Base-by-base conservation (phyloP, 2,329 filamentous ascomycete species). In the Monilinia aucupariae region DNA sequence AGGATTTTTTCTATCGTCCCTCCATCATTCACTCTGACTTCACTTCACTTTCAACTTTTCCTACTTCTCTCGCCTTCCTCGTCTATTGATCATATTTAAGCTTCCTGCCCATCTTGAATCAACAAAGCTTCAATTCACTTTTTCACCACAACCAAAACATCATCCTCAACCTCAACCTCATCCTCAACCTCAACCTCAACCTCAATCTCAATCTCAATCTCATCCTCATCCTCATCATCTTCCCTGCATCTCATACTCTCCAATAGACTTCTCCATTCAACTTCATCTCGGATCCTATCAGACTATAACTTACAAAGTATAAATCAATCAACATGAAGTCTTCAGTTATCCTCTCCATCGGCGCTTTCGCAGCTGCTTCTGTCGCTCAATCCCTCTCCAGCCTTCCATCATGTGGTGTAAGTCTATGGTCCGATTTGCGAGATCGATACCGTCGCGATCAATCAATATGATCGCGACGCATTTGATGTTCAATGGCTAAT, bases 321-420 rank as follows among this genome's bases (percentile, higher is more conserved):
- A 54, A 45, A 56, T 41, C 59, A 53, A 52, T 67, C 70, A 72
- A 70, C 47, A 74, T 74, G 72, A 71, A 73, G 69, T 69, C 64
- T 65, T 64, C 70, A 45, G 49, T 66, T 56, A 67, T 69, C 45
- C 52, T 72, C 66, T 54, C 64, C 65, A 58, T 71, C 58, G 66
- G 65, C 64, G 69, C 64, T 32, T 68, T 74, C 65, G 67, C 67
- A 59, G 63, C 67, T 49, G 52, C 68, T 54, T 68, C 64, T 43
- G 30, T 68, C 32, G 72, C 71, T 17, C 72, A 73, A 60, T 15
- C 61, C n/a, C n/a, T 65, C 12, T 4, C 59, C 6, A 52, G 54
- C 27, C 70, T 74, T 37, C 70, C 72, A 67, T 45, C 68, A 43
- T 74, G 72, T 64, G 72, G 69, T 70, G 72, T 74, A 72, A 69